phyloP scores from a whole-genome alignment of 164 flowering plant genomes.

The Tetracentron sinense region DNA sequence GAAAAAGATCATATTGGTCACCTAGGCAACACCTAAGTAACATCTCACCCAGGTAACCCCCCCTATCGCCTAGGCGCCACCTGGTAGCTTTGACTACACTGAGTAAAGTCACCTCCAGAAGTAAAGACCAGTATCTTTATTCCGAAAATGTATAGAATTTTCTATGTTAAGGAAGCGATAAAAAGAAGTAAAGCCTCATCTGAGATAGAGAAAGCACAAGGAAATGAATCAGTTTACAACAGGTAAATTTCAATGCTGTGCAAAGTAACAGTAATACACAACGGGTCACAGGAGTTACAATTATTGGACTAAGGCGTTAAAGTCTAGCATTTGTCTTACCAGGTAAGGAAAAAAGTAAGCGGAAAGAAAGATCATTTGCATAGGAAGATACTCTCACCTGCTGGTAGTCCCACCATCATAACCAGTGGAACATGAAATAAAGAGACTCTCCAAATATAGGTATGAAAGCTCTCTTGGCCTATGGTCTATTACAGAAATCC shows the following conservation, averaged over 20 bases:
- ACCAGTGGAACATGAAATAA: conserved; percentile 78
- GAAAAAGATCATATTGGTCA: no score
- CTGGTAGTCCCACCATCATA: conserved; percentile 81
- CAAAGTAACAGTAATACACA: background rate
- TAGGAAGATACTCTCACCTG: conserved; percentile 44
- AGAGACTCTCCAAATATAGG: conserved; percentile 77
- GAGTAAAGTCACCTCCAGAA: no score
- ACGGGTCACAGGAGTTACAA: background rate
- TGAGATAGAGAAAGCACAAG: background rate
- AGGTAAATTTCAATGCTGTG: background rate
- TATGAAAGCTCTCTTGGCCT: conserved; percentile 83
- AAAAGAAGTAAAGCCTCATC: no score
- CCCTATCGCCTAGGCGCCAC: no score
- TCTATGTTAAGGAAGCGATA: no score
- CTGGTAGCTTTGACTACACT: no score
- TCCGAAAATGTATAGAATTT: no score
- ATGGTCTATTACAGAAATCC: conserved; percentile 83
- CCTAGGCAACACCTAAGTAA: no score
- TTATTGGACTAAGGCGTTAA: no score
- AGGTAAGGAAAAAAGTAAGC: background rate
- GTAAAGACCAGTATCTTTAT: no score
- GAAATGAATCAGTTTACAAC: background rate
- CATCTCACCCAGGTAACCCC: no score
- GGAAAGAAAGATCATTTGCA: background rate
- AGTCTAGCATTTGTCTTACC: no score